Conservation (phyloP, 345 rosid species). For the Streptanthus diversifolius region DNA sequence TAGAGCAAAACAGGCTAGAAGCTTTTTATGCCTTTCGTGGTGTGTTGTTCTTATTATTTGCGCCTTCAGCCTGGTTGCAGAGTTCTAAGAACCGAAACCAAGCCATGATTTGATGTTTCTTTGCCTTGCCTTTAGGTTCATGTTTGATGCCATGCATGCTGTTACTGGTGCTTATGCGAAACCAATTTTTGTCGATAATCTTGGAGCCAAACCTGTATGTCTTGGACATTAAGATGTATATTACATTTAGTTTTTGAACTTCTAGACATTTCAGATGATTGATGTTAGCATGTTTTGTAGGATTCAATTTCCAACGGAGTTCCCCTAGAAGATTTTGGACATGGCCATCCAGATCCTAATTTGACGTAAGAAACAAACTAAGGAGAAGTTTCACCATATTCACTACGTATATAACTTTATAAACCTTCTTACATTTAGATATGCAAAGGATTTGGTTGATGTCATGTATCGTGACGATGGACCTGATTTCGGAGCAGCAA, state of each 20-base stretch:
- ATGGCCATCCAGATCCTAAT: conserved; percentile 98
- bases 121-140: conserved; percentile 47
- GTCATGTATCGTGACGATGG: conserved; percentile 73
- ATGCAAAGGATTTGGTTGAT: conserved; percentile 88
- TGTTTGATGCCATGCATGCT: conserved; percentile 96
- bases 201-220: conserved; percentile 67
- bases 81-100: conserved; percentile 5
- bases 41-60: neutral
- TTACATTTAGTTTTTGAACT: conserved; percentile 11
- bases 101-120: conserved; percentile 10
- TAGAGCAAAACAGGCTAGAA: conserved; percentile 9
- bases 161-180: conserved; percentile 95
- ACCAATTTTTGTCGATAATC: conserved; percentile 84
- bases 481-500: conserved; percentile 94
- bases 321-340: conserved; percentile 93
- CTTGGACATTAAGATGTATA: neutral
- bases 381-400: conserved; percentile 1
- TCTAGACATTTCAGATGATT: conserved; percentile 3
- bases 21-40: neutral
- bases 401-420: conserved; percentile 12
- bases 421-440: conserved; percentile 44
- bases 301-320: conserved; percentile 82
- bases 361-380: conserved; percentile 62
- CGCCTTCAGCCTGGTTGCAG: neutral
- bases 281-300: conserved; percentile 43